Evolutionary conservation across 208 protist species (phyloP), one percentile per base, ranked within the genome.

Genomic region (Crithidia expoeki): DNA sequence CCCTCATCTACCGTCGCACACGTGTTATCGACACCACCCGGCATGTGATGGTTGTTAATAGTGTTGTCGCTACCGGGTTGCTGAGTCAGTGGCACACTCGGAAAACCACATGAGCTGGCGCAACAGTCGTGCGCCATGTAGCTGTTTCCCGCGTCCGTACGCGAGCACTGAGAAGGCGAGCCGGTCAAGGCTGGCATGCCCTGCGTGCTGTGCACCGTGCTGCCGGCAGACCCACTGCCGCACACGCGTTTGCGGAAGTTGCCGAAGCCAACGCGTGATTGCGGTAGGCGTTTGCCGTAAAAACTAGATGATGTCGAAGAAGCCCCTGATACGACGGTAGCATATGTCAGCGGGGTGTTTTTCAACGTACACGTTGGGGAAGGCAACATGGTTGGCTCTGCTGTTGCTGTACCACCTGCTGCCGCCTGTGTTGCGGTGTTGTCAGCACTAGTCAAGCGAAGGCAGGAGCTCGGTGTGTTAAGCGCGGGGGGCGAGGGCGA

Each of bases 201-300:
- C 32, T 32, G 9, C 5, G 61, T 56, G 69, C 51, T 60, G 21
- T 25, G 21, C 10, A 32, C 46, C 10, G 60, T 66, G 60, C 61
- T 68, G 34, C 32, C 34, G 2, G 33, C 49, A 1, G 61, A 68
- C 27, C 12, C 34, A 34, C 10, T 40, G n/a, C 61, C 28, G 21
- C 51, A 21, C 0, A 57, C 34, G 14, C 59, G 53, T n/a, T 63
- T 61, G 30, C 69, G 60, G 42, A 57, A 68, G 52, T 75, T 66
- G 14, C 63, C 59, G 34, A 71, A 76, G 56, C 57, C 36, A 16
- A 76, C 63, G n/a, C 71, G 71, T 9, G 71, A 70, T 42, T 70
- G 63, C 19, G 71, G 71, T 14, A 76, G 63, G 2, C 71, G 71
- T 21, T 71, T 76, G 55, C 71, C 63, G 44, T 70, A 63, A 4